Conservation (phyloP, 345 rosid genomes). For the Populus simonii region DNA sequence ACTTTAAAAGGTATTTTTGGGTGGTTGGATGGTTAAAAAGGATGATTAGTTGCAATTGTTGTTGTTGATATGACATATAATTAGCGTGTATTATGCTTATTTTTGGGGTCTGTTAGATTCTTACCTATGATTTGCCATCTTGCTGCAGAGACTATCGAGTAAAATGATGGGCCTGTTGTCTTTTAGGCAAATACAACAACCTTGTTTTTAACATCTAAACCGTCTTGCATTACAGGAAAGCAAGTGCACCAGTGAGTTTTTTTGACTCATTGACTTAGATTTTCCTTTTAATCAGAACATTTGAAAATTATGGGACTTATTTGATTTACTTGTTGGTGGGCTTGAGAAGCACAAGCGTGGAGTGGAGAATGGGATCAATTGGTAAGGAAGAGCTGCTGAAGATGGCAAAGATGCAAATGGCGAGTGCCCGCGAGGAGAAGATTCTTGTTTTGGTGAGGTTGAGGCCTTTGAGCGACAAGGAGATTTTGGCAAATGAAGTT, state of each 20-base stretch:
- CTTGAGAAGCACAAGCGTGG: constrained; percentile 21
- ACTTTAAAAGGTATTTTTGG: not conserved
- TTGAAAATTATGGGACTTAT: constrained; percentile 22
- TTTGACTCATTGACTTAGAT: constrained; percentile 18
- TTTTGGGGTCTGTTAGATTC: constrained; percentile 47
- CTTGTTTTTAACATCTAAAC: constrained; percentile 39
- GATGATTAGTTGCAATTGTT: constrained; percentile 24
- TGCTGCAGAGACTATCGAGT: constrained; percentile 35
- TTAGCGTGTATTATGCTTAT: constrained; percentile 35
- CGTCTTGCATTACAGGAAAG: constrained; percentile 37
- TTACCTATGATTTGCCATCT: constrained; percentile 42
- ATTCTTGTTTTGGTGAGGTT: constrained; percentile 87
- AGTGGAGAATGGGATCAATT: constrained; percentile 68
- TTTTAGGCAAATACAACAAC: constrained; percentile 40
- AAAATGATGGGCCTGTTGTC: constrained; percentile 20
- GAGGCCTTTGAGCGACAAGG: constrained; percentile 93
- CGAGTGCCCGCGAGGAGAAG: constrained; percentile 67
- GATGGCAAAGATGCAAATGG: constrained; percentile 67
- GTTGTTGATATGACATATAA: constrained; percentile 37
- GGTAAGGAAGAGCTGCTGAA: constrained; percentile 67
- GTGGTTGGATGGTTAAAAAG: constrained; percentile 34
- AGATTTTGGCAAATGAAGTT: constrained; percentile 62
- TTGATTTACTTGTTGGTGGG: constrained; percentile 22
- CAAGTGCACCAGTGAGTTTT: constrained; percentile 21
- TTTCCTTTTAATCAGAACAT: constrained; percentile 21